A percentile compares a stretch with the other conserved stretches of the same genome.
Conservation (phyloP, 2,329 filamentous ascomycete genomes). For the Tolypocladium sp. region DNA sequence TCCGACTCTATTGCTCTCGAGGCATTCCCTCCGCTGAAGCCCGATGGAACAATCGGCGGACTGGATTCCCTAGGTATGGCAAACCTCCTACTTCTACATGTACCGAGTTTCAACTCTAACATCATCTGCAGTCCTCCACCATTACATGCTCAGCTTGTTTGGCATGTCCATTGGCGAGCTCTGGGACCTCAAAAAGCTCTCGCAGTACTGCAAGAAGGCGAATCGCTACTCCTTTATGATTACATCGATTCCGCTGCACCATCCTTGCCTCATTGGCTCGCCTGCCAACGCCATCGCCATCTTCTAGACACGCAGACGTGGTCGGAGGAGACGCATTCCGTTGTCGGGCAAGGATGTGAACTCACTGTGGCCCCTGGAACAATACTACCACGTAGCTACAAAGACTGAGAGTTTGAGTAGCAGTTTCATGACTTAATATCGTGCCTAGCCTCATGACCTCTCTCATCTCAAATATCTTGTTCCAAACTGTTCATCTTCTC, state of each 20-base stretch:
- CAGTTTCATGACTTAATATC: too few relatives aligned
- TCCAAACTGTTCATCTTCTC: too few relatives aligned
- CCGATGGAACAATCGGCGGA: slow-evolving; percentile 24
- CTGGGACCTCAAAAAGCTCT: slow-evolving; percentile 44
- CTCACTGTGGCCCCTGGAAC: too few relatives aligned
- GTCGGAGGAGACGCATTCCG: too few relatives aligned
- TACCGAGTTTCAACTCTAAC: not conserved
- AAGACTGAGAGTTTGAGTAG: too few relatives aligned
- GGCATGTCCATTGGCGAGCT: slow-evolving; percentile 47
- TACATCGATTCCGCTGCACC: slow-evolving; percentile 49
- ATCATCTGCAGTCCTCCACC: slow-evolving; percentile 28
- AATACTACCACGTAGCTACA: too few relatives aligned
- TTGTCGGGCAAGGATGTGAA: too few relatives aligned
- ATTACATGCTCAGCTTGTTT: slow-evolving; percentile 39
- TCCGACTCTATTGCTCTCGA: slow-evolving; percentile 58
- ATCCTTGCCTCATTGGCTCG: slow-evolving; percentile 39
- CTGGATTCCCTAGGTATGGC: slow-evolving; percentile 26
- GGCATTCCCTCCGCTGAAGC: slow-evolving; percentile 44
- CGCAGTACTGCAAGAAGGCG: slow-evolving; percentile 40
- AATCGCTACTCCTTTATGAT: slow-evolving; percentile 53
- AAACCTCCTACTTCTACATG: not conserved
- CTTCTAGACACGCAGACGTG: slow-evolving; percentile 17
- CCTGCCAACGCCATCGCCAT: slow-evolving; percentile 40
- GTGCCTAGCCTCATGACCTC: too few relatives aligned
- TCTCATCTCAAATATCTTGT: too few relatives aligned